A percentile compares a stretch with the other conserved stretches of the same genome.
These are phyloP conservation scores for Zygosaccharomyces kombuchaensis DNA, from an alignment of 805 yeast genomes.

Conservation along the genomic window DNA sequence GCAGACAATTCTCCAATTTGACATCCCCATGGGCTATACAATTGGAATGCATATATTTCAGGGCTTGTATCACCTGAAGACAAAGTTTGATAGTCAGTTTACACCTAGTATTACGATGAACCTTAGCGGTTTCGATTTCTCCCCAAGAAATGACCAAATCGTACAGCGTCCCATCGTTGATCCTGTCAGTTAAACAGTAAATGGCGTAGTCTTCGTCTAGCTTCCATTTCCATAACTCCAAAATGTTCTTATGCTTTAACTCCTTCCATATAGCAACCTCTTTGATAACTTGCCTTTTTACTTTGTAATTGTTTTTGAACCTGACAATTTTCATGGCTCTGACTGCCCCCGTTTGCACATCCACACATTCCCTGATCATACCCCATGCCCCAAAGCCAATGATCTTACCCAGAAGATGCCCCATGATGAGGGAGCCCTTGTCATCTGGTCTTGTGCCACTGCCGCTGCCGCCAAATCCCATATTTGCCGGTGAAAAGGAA, in stretches of 20 bases:
- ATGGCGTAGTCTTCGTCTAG: constrained; percentile 55
- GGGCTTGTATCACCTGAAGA: constrained; percentile 53
- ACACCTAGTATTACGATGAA: constrained; percentile 36
- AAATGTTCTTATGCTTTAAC: constrained; percentile 58
- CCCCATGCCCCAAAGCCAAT: constrained; percentile 94
- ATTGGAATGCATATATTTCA: constrained; percentile 58
- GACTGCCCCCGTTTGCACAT: constrained; percentile 32
- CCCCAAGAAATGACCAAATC: constrained; percentile 74
- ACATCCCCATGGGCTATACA: constrained; percentile 73
- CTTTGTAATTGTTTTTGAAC: constrained; percentile 45
- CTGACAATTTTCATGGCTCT: constrained; percentile 62
- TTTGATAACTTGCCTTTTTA: constrained; percentile 55
- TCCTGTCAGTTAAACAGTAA: constrained; percentile 66
- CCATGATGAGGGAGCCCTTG: constrained; percentile 63
- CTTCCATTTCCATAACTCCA: constrained; percentile 57
- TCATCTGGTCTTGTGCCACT: constrained; percentile 42
- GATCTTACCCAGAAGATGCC: constrained; percentile 61
- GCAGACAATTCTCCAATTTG: constrained; percentile 73
- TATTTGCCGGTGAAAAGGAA: constrained; percentile 32
- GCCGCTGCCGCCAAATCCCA: constrained; percentile 16
- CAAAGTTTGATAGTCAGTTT: constrained; percentile 37
- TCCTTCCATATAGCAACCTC: constrained; percentile 76
- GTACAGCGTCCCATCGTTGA: constrained; percentile 75
- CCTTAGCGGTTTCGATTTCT: constrained; percentile 32
- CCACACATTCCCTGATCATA: constrained; percentile 63